Percentiles rank a stretch among this genome's conserved stretches.
phyloP scores from a whole-genome alignment of 225 moss, liverwort and hornwort genomes.

The Takakia lepidozioides region DNA sequence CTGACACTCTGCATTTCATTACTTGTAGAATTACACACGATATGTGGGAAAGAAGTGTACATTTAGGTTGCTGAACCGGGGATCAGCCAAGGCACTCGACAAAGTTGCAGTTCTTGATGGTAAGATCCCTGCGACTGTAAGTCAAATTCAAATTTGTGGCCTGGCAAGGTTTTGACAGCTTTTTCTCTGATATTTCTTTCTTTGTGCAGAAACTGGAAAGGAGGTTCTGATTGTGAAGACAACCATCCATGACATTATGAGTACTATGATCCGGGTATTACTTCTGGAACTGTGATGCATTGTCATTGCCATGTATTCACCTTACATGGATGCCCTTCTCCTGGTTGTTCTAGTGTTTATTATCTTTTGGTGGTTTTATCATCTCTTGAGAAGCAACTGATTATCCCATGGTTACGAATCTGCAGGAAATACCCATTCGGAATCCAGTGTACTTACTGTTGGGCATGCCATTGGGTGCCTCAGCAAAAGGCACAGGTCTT shows the following conservation, averaged over 20 bases:
- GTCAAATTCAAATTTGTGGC: too few relatives aligned
- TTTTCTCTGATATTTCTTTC: not conserved
- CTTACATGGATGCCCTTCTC: too few relatives aligned
- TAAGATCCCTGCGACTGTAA: constrained; percentile 13
- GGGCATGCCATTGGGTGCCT: constrained; percentile 20
- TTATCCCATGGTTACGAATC: not conserved
- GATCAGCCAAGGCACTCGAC: constrained; percentile 58
- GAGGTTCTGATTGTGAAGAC: constrained; percentile 51
- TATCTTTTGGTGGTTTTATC: too few relatives aligned
- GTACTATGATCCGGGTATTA: constrained; percentile 51
- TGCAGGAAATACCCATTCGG: constrained; percentile 41
- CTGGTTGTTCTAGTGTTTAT: too few relatives aligned
- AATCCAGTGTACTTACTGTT: constrained; percentile 52
- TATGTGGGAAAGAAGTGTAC: constrained; percentile 40
- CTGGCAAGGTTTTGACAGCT: too few relatives aligned
- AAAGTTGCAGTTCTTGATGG: constrained; percentile 42
- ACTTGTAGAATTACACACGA: constrained; percentile 27
- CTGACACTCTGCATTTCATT: not conserved
- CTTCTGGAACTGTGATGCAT: too few relatives aligned
- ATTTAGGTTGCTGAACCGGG: constrained; percentile 57
- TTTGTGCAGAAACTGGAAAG: constrained; percentile 20
- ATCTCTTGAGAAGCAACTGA: too few relatives aligned
- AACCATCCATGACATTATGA: constrained; percentile 46
- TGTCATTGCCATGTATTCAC: too few relatives aligned
- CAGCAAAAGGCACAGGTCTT: constrained; percentile 56